Conservation (phyloP, 495 filamentous ascomycete species). For the Wilcoxina mikolae region DNA sequence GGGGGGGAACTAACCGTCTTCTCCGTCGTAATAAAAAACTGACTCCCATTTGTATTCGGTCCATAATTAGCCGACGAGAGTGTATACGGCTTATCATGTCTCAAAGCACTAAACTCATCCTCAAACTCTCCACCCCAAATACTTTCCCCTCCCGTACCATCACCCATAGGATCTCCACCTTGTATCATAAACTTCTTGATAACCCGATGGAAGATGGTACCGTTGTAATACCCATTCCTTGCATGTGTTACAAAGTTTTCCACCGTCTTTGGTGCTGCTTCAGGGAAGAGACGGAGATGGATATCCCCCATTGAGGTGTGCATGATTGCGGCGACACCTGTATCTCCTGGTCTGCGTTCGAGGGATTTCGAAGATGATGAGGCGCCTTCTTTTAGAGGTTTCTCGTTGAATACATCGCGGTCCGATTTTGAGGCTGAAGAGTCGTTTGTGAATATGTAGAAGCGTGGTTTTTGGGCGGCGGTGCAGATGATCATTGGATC, state of each 20-base stretch:
- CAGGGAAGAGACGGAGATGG: slow-evolving; percentile 81
- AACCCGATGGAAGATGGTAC: slow-evolving; percentile 91
- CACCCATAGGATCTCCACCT: slow-evolving; percentile 81
- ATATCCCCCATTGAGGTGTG: slow-evolving; percentile 95
- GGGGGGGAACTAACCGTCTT: slow-evolving; percentile 43
- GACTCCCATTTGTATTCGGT: slow-evolving; percentile 60
- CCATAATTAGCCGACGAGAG: slow-evolving; percentile 96
- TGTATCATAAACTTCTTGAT: slow-evolving; percentile 99
- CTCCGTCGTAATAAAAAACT: slow-evolving; percentile 98
- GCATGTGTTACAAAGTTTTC: slow-evolving; percentile 96
- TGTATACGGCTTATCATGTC: slow-evolving; percentile 92
- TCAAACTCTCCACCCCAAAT: slow-evolving; percentile 96
- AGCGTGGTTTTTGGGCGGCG: slow-evolving; percentile 74
- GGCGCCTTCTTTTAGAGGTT: slow-evolving; percentile 40
- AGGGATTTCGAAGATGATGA: slow-evolving; percentile 19
- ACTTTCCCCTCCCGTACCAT: slow-evolving; percentile 88
- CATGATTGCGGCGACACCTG: slow-evolving; percentile 63
- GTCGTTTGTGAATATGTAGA: slow-evolving; percentile 97
- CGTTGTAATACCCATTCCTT: slow-evolving; percentile 84
- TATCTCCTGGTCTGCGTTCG: slow-evolving; percentile 48
- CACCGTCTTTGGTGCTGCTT: slow-evolving; percentile 86
- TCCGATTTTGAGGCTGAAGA: slow-evolving; percentile 66
- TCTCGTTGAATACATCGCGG: slow-evolving; percentile 91
- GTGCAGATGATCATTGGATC: slow-evolving; percentile 82
- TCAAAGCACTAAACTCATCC: slow-evolving; percentile 82